Evolutionary conservation across 257 asterid genomes (phyloP).

Genomic region (Solanum rostratum): DNA sequence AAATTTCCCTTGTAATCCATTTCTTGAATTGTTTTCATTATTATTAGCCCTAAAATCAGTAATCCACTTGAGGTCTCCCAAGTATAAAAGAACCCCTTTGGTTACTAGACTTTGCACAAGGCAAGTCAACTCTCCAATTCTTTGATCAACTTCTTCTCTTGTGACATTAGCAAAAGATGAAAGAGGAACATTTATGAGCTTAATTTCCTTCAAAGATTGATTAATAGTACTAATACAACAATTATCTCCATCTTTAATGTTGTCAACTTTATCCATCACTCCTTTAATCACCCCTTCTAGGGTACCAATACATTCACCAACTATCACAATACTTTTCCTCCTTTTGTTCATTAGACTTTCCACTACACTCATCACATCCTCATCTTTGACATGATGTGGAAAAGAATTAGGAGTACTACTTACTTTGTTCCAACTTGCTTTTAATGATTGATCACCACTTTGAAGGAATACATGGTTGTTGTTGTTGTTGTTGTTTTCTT

Average conservation of each 20-base stretch:
- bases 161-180: slow-evolving; percentile 37
- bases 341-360: slow-evolving; percentile 19
- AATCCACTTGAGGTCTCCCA: slow-evolving; percentile 79
- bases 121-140: slow-evolving; percentile 41
- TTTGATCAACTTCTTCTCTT: slow-evolving; percentile 50
- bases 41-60: slow-evolving; percentile 34
- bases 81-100: slow-evolving; percentile 63
- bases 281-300: slow-evolving; percentile 37
- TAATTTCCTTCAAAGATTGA: slow-evolving; percentile 29
- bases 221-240: background rate
- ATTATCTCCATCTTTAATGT: slow-evolving; percentile 8
- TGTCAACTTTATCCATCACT: slow-evolving; percentile 46
- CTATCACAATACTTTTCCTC: slow-evolving; percentile 39
- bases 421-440: background rate
- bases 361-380: slow-evolving; percentile 38
- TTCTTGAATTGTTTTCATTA: background rate
- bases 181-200: slow-evolving; percentile 45
- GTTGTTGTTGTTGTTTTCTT: background rate
- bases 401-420: background rate
- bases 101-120: slow-evolving; percentile 34
- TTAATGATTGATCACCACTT: background rate
- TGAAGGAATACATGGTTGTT: background rate
- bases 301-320: slow-evolving; percentile 43
- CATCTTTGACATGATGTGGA: slow-evolving; percentile 12
- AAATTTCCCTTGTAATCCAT: background rate